These are phyloP conservation scores for Thermothielavioides terrestris DNA, from an alignment of 495 filamentous ascomycete genomes.

Conservation along the genomic window DNA sequence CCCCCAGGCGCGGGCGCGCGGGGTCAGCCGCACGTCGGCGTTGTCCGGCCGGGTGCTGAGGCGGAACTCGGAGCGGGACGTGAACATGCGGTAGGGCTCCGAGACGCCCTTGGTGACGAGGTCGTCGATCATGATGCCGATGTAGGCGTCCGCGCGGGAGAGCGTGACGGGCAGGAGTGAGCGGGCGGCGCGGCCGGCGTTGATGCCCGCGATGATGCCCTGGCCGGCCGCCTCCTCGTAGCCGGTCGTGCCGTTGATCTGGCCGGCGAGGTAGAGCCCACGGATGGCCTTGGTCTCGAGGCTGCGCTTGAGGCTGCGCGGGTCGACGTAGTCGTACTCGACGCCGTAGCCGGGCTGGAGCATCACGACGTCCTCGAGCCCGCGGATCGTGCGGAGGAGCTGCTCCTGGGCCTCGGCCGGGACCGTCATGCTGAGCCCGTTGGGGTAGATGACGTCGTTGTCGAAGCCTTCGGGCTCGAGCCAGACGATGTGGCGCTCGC, in stretches of 20 bases:
- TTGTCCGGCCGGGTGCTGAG: conserved; percentile 89
- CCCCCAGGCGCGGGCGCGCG: conserved; percentile 64
- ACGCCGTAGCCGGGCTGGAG: conserved; percentile 95
- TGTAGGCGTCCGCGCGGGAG: conserved; percentile 83
- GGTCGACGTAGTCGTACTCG: conserved; percentile 98
- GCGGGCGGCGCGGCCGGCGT: conserved; percentile 74
- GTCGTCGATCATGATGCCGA: conserved; percentile 98
- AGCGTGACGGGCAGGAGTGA: conserved; percentile 55
- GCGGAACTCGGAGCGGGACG: conserved; percentile 88
- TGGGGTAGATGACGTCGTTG: conserved; percentile 87
- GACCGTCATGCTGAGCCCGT: conserved; percentile 94
- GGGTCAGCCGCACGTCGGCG: conserved; percentile 80
- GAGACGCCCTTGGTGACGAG: conserved; percentile 94
- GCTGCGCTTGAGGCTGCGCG: conserved; percentile 72
- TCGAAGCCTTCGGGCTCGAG: conserved; percentile 94
- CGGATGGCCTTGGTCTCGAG: conserved; percentile 89
- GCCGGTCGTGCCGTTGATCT: conserved; percentile 97
- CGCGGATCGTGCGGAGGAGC: conserved; percentile 73
- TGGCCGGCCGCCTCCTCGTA: conserved; percentile 97
- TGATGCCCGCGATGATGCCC: conserved; percentile 85
- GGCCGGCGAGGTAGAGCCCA: conserved; percentile 87
- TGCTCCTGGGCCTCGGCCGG: conserved; percentile 76
- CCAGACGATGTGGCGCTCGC: conserved; percentile 81
- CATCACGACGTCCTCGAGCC: conserved; percentile 86
- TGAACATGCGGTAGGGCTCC: conserved; percentile 99